Evolutionary conservation across 345 rosid genomes (phyloP).

Genomic region (Turritis glabra): DNA sequence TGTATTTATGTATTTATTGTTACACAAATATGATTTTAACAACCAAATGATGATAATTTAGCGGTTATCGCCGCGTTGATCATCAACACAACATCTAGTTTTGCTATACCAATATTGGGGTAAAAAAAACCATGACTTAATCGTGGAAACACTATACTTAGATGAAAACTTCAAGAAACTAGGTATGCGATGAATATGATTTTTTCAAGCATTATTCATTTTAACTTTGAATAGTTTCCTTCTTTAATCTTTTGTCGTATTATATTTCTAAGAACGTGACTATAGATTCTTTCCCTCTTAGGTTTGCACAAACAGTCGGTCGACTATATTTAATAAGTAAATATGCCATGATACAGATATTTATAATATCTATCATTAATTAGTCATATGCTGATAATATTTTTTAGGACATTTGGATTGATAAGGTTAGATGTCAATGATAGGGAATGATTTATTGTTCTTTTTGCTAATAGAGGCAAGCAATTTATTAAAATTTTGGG

Average conservation of each 20-base stretch:
- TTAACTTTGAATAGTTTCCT: background rate
- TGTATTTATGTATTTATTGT: background rate
- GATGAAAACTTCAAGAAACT: background rate
- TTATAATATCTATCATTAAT: background rate
- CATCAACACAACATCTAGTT: background rate
- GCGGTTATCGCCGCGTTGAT: background rate
- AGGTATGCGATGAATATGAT: background rate
- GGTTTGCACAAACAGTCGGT: conserved; percentile 1
- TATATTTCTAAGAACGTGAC: background rate
- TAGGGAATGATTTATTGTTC: background rate
- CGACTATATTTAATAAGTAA: background rate
- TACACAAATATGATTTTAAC: background rate
- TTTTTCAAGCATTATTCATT: background rate
- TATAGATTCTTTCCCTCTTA: background rate
- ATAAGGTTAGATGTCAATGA: conserved; percentile 10
- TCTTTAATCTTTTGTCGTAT: background rate
- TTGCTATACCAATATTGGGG: background rate
- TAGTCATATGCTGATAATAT: background rate
- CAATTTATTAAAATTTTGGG: background rate
- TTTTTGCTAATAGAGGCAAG: conserved; percentile 6
- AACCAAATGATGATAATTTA: background rate
- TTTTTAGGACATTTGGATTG: background rate
- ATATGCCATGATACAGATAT: background rate
- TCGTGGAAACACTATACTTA: background rate
- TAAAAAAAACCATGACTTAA: background rate